These are phyloP conservation scores for Annona cherimola DNA, from an alignment of 164 flowering plant genomes.

Conservation along the genomic window DNA sequence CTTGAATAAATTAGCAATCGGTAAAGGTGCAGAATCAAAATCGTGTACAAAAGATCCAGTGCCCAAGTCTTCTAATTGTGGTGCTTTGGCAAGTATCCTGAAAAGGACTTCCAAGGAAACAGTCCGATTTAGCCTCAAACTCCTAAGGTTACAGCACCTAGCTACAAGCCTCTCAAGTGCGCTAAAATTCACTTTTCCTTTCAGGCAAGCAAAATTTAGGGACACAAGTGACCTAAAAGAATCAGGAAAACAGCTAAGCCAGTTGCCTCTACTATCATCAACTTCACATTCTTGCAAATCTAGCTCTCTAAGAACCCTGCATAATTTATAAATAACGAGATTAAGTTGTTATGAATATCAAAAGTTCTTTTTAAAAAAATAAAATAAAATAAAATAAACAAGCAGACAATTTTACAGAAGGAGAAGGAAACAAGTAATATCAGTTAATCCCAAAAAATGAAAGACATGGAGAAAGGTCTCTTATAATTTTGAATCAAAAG, in stretches of 20 bases:
- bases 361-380: background rate
- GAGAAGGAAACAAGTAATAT: background rate
- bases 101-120: conserved; percentile 59
- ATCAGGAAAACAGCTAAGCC: conserved; percentile 82
- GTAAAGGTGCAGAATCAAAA: conserved; percentile 41
- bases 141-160: conserved; percentile 63
- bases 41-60: conserved; percentile 54
- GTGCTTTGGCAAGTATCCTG: conserved; percentile 53
- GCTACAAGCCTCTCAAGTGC: conserved; percentile 80
- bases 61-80: conserved; percentile 71
- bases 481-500: no score
- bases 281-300: conserved; percentile 84
- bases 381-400: background rate
- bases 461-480: background rate
- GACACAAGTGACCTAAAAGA: conserved; percentile 70
- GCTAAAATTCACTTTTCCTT: conserved; percentile 58
- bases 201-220: conserved; percentile 77
- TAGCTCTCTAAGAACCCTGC: conserved; percentile 70
- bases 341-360: background rate
- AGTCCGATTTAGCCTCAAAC: conserved; percentile 54
- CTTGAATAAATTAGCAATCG: conserved; percentile 30
- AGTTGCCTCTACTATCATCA: conserved; percentile 66
- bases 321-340: background rate
- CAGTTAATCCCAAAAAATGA: background rate
- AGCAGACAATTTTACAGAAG: no score